Evolutionary conservation across 2,329 filamentous ascomycete genomes (phyloP).

Genomic region (Neonectria punicea): DNA sequence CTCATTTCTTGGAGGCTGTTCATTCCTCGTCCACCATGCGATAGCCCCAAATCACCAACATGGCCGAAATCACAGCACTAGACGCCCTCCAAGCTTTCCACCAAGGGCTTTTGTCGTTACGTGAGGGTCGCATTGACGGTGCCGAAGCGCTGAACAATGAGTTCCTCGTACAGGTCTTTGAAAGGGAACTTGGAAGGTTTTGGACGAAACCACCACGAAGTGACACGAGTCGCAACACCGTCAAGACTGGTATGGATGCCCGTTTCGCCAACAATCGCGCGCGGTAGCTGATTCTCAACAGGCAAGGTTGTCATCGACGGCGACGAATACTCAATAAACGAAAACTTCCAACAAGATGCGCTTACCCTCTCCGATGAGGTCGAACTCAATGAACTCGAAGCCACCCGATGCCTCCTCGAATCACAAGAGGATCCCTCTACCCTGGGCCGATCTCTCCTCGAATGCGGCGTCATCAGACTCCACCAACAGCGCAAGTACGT

Average conservation of each 20-base stretch:
- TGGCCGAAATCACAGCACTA: slow-evolving; percentile 80
- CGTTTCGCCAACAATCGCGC: slow-evolving; percentile 12
- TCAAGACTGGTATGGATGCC: slow-evolving; percentile 70
- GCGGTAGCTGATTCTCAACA: slow-evolving; percentile 49
- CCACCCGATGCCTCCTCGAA: slow-evolving; percentile 79
- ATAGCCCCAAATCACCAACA: slow-evolving; percentile 60
- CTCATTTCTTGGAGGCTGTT: slow-evolving; percentile 33
- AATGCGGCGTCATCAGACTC: slow-evolving; percentile 86
- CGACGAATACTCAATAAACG: slow-evolving; percentile 82
- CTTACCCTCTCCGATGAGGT: slow-evolving; percentile 87
- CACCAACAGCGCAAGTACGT: slow-evolving; percentile 86
- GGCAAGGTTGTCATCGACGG: slow-evolving; percentile 80
- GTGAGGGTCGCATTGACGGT: slow-evolving; percentile 70
- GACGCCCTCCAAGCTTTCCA: slow-evolving; percentile 86
- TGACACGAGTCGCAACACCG: slow-evolving; percentile 76
- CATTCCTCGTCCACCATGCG: slow-evolving; percentile 52
- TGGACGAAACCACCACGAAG: slow-evolving; percentile 81
- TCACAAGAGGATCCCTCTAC: slow-evolving; percentile 75
- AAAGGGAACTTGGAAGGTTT: slow-evolving; percentile 76
- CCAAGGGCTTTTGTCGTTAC: slow-evolving; percentile 82
- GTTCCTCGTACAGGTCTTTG: slow-evolving; percentile 75
- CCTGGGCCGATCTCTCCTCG: slow-evolving; percentile 77
- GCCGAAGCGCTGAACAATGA: slow-evolving; percentile 76
- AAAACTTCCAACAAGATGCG: slow-evolving; percentile 85
- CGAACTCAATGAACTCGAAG: slow-evolving; percentile 88